Conservation (phyloP, 345 rosid genomes). For the Chamaenerion angustifolium region DNA sequence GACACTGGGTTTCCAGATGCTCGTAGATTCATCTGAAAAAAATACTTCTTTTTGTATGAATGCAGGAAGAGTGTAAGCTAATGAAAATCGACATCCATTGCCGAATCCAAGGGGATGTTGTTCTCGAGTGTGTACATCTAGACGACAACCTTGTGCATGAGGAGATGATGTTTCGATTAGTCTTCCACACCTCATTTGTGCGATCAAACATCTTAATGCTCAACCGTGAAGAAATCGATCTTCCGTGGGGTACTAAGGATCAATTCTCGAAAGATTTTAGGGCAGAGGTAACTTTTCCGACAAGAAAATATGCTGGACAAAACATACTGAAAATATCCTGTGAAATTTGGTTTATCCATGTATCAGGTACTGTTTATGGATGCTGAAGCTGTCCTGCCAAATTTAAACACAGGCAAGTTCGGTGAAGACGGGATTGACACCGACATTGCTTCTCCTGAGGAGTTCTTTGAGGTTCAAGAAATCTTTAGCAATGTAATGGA, state of each 20-base stretch:
- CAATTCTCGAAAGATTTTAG: slow-evolving; percentile 66
- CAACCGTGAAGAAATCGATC: slow-evolving; percentile 70
- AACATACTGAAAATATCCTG: too few species aligned
- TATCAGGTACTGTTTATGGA: slow-evolving; percentile 85
- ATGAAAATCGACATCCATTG: slow-evolving; percentile 74
- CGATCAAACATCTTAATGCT: slow-evolving; percentile 60
- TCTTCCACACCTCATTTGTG: slow-evolving; percentile 92
- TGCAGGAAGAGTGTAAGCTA: slow-evolving; percentile 73
- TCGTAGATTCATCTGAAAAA: too few species aligned
- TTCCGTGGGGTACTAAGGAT: slow-evolving; percentile 79
- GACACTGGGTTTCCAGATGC: too few species aligned
- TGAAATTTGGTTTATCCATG: slow-evolving; percentile 27
- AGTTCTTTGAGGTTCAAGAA: slow-evolving; percentile 95
- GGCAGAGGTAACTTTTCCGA: slow-evolving; percentile 65
- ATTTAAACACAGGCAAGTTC: slow-evolving; percentile 28
- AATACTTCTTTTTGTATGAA: slow-evolving; percentile 8
- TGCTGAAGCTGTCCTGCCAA: slow-evolving; percentile 54
- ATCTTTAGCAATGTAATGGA: slow-evolving; percentile 66
- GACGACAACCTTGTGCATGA: slow-evolving; percentile 54
- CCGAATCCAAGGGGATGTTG: slow-evolving; percentile 89
- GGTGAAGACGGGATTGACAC: slow-evolving; percentile 51
- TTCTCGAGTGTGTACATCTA: slow-evolving; percentile 83
- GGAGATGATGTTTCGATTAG: slow-evolving; percentile 69
- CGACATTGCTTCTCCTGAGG: slow-evolving; percentile 76
- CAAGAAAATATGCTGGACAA: too few species aligned